Conservation (phyloP, 1,139 yeast genomes). For the Spathaspora sp. region DNA sequence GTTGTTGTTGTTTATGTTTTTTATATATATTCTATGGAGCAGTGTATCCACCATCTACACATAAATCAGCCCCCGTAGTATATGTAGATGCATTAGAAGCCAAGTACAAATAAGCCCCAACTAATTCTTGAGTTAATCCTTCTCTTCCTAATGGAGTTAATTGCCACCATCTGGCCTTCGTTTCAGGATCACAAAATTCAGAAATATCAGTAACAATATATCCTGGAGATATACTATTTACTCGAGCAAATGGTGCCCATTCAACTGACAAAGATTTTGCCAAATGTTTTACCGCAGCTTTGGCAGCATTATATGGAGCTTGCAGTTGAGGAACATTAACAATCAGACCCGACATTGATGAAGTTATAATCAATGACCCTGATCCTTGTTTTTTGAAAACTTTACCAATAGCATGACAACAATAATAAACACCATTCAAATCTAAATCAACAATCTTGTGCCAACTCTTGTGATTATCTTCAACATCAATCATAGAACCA, state of each 20-base stretch:
- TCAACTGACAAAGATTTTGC: constrained; percentile 54
- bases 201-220: constrained; percentile 55
- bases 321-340: constrained; percentile 68
- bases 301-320: constrained; percentile 54
- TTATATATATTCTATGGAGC: constrained; percentile 34
- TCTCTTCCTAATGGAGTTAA: constrained; percentile 54
- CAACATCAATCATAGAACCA: constrained; percentile 39
- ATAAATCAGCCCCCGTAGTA: constrained; percentile 51
- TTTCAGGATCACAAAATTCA: constrained; percentile 29
- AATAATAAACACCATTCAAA: constrained; percentile 43
- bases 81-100: constrained; percentile 51
- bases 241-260: constrained; percentile 51
- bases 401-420: constrained; percentile 48
- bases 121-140: constrained; percentile 54
- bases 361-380: constrained; percentile 27
- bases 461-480: constrained; percentile 48
- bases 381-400: constrained; percentile 39
- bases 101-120: constrained; percentile 53
- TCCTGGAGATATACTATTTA: constrained; percentile 59
- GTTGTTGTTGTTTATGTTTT: neutral
- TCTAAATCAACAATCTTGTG: constrained; percentile 51
- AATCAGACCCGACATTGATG: constrained; percentile 48
- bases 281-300: constrained; percentile 50
- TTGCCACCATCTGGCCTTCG: constrained; percentile 31
- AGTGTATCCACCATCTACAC: constrained; percentile 67